Conservation (phyloP, 2,329 filamentous ascomycete species). For the Cephalotrichum gorgonifer region DNA sequence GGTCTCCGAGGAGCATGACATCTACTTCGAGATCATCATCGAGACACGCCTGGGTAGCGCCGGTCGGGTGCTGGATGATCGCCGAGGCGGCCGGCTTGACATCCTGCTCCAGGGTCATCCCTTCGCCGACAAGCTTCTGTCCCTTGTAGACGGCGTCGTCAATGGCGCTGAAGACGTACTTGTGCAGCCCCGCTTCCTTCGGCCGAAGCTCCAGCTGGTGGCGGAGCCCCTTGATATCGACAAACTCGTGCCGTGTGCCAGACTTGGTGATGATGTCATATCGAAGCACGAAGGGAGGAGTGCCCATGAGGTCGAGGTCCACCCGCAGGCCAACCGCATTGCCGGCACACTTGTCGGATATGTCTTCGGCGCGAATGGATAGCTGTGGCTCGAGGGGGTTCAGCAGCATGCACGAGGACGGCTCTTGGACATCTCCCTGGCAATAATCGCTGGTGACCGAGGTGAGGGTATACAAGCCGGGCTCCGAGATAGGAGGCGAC, state of each 20-base stretch:
- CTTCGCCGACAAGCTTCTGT: conserved; percentile 49
- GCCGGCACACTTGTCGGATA: conserved; percentile 90
- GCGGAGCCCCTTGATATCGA: conserved; percentile 59
- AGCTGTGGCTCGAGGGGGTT: conserved; percentile 85
- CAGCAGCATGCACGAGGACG: conserved; percentile 82
- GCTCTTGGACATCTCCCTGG: conserved; percentile 80
- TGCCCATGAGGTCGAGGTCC: conserved; percentile 81
- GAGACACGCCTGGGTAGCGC: conserved; percentile 62
- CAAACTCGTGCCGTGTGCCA: conserved; percentile 40
- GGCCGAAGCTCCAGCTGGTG: conserved; percentile 81
- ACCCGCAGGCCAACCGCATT: conserved; percentile 86
- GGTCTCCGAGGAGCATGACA: conserved; percentile 67
- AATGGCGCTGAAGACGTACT: conserved; percentile 73
- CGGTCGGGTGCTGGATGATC: conserved; percentile 46
- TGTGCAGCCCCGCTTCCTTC: conserved; percentile 70
- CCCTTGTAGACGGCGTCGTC: conserved; percentile 72
- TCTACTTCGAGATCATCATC: conserved; percentile 69
- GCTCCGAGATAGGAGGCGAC: conserved; percentile 57
- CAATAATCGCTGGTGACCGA: conserved; percentile 74
- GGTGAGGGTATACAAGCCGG: conserved; percentile 79
- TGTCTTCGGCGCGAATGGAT: conserved; percentile 63
- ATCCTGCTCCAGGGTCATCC: conserved; percentile 67
- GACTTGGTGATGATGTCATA: conserved; percentile 64
- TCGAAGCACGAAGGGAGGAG: conserved; percentile 75
- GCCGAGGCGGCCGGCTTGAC: conserved; percentile 90